Evolutionary conservation across 192 early-diverging fungal genomes (phyloP), one percentile per base, ranked within the genome.

Genomic region (Thamnidium elegans): DNA sequence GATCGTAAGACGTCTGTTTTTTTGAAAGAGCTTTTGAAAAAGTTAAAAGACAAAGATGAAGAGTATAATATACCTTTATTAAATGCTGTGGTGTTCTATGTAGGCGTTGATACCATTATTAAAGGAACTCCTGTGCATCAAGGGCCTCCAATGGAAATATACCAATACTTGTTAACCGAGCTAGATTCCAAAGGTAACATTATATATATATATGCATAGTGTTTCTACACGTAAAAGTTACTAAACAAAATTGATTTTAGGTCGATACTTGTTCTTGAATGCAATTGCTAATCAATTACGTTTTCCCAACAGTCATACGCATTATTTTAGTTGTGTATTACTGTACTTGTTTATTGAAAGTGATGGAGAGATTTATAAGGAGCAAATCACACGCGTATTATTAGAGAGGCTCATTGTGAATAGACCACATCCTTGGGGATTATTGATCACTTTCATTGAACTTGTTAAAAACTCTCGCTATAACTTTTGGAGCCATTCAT

Each of bases 361-460:
- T 3, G 78, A 47, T 26, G 75, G 89, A 69, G 94, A 96, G 71
- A 77, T 79, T 14, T 86, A 95, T 58, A 89, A 94, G 76, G 96
- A 99, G 81, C 94, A 94, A 74, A 92, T 96, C 62, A 94, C 94
- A n/a, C 77, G 96, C 13, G 96, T 97, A 7, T 79, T 99, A 54
- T 76, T 97, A 58, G 96, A 99, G 81, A 86, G 96, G 43, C 78
- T 97, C 39, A 89, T 99, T 67, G 96, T 94, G 19, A 96, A 94
- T 78, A 82, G 95, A 50, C 96, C 96, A 15, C 94, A 96, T 79
- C 96, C 96, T 55, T 97, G 95, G 89, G 96, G 96, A 9, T 80
- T 99, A 62, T 77, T 99, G 66, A 93, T 99, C n/a, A 99, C 96
- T 19, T 94, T 99, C 68, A 99, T 97, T 60, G 96, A 99, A 75